Evolutionary conservation across 352 stramenopile species (phyloP).

Genomic region (Halophytophthora batemanensis): DNA sequence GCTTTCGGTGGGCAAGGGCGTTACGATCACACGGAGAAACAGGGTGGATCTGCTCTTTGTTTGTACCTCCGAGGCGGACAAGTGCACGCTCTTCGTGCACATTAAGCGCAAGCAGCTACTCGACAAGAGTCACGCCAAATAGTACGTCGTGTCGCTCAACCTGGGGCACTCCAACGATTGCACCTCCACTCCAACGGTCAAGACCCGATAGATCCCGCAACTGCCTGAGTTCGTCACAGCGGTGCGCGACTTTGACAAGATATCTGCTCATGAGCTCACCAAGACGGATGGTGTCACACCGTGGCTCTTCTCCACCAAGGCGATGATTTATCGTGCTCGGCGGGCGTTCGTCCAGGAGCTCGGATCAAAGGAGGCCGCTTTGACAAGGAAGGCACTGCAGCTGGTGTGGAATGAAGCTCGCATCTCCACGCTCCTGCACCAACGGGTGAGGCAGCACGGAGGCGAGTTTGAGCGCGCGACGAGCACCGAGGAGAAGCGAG

Average conservation of each 20-base stretch:
- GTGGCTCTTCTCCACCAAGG: too few species aligned
- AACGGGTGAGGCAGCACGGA: conserved; percentile 19
- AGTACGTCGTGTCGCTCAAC: conserved; percentile 29
- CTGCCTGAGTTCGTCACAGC: conserved; percentile 18
- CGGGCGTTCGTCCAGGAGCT: too few species aligned
- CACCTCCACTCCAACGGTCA: conserved; percentile 13
- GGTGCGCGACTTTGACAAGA: conserved; percentile 14
- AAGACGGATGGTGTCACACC: conserved; percentile 17
- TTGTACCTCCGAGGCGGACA: conserved; percentile 13
- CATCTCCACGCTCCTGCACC: conserved; percentile 20
- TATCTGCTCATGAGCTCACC: conserved; percentile 17
- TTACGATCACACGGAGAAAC: conserved; percentile 22
- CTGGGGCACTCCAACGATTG: conserved; percentile 22
- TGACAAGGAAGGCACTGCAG: too few species aligned
- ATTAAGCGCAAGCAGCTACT: conserved; percentile 27
- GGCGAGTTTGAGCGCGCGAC: conserved; percentile 12
- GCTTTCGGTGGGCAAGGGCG: conserved; percentile 20
- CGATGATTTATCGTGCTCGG: conserved; percentile 29
- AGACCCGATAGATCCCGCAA: conserved; percentile 22
- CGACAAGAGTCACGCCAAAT: conserved; percentile 27
- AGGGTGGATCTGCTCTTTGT: conserved; percentile 24
- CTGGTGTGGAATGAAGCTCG: conserved; percentile 19
- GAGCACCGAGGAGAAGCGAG: conserved; percentile 8
- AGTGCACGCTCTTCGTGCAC: conserved; percentile 30
- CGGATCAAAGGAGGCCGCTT: too few species aligned